A percentile compares a stretch with the other conserved stretches of the same genome.
Evolutionary conservation across 805 yeast species (phyloP).

Genomic region (Candida hungchunana): DNA sequence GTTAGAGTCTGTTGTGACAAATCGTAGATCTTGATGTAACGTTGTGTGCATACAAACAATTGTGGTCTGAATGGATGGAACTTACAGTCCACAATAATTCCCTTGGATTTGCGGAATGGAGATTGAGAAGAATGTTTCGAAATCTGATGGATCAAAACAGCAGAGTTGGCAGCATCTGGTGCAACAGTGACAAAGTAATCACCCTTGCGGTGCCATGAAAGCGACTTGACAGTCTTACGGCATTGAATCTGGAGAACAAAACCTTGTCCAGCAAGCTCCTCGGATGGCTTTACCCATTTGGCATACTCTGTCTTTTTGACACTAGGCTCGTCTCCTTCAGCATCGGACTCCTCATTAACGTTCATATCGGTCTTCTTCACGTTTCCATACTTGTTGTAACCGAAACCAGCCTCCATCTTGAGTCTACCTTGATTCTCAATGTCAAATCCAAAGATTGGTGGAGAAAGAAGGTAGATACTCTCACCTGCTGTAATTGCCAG

Average conservation of each 20-base stretch:
- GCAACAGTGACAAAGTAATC: conserved; percentile 96
- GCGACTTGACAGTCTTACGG: conserved; percentile 64
- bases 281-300: conserved; percentile 80
- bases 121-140: conserved; percentile 94
- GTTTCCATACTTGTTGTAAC: conserved; percentile 64
- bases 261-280: conserved; percentile 57
- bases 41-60: conserved; percentile 88
- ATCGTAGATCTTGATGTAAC: conserved; percentile 88
- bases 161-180: conserved; percentile 85
- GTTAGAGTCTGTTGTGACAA: conserved; percentile 78
- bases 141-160: conserved; percentile 91
- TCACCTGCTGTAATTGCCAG: conserved; percentile 85
- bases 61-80: conserved; percentile 97
- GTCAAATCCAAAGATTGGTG: conserved; percentile 87
- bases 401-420: conserved; percentile 87
- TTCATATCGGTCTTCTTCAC: conserved; percentile 40
- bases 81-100: conserved; percentile 91
- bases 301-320: conserved; percentile 53
- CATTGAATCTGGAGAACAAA: conserved; percentile 70
- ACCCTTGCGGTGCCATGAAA: conserved; percentile 96
- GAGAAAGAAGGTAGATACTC: conserved; percentile 70
- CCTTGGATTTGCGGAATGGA: conserved; percentile 90
- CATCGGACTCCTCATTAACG: conserved; percentile 37
- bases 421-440: conserved; percentile 77
- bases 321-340: conserved; percentile 32